phyloP scores from a whole-genome alignment of 768 basidiomycete species.

The Cytidiella melzeri region DNA sequence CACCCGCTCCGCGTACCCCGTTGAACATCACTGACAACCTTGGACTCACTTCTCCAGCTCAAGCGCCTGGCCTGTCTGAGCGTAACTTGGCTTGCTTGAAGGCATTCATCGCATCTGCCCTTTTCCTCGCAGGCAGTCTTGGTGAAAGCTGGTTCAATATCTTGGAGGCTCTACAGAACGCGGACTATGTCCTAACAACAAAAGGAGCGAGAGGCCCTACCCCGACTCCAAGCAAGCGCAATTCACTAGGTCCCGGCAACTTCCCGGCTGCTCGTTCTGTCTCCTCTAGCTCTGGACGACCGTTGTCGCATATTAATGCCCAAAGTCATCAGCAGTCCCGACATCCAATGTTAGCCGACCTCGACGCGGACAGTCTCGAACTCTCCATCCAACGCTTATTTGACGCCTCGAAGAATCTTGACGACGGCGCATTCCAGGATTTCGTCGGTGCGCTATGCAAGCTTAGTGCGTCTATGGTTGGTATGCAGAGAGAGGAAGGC shows the following conservation, averaged over 20 bases:
- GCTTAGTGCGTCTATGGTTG: constrained; percentile 89
- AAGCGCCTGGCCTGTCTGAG: constrained; percentile 75
- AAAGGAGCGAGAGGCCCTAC: constrained; percentile 34
- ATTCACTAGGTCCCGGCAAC: constrained; percentile 26
- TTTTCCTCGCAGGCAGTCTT: constrained; percentile 79
- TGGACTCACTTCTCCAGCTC: constrained; percentile 42
- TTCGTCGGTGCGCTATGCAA: constrained; percentile 77
- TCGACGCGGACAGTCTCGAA: constrained; percentile 72
- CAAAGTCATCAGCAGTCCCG: constrained; percentile 24
- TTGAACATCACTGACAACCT: constrained; percentile 60
- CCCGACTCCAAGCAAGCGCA: constrained; percentile 12
- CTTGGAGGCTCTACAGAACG: constrained; percentile 88
- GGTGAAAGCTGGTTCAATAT: constrained; percentile 92
- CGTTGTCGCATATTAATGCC: constrained; percentile 5
- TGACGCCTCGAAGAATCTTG: constrained; percentile 77
- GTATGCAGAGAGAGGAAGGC: constrained; percentile 60
- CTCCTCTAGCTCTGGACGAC: constrained; percentile 5
- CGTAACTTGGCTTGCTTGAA: constrained; percentile 90
- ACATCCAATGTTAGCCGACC: constrained; percentile 63
- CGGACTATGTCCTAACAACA: constrained; percentile 80
- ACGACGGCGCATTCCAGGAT: constrained; percentile 74
- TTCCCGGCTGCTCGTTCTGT: constrained; percentile 32
- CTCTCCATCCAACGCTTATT: constrained; percentile 76
- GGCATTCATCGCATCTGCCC: constrained; percentile 66
- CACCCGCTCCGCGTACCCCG: constrained; percentile 55